These are phyloP conservation scores for Zoysia pacifica DNA, from an alignment of 176 grass and related monocot species.

Conservation along the genomic window DNA sequence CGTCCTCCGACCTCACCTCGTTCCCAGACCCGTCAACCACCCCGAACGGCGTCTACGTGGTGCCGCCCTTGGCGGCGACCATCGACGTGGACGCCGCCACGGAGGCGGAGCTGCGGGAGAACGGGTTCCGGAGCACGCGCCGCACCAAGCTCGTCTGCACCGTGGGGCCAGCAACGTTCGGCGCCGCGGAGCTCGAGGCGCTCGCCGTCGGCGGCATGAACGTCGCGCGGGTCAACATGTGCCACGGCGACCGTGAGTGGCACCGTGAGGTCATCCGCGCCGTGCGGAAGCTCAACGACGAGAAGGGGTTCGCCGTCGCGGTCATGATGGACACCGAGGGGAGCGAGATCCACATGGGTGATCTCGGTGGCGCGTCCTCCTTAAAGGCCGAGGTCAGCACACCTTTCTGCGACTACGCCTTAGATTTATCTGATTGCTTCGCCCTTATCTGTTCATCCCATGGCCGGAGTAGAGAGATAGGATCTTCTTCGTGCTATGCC, in stretches of 20 bases:
- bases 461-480: neutral
- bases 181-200: constrained; percentile 72
- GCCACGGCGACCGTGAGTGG: constrained; percentile 87
- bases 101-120: constrained; percentile 88
- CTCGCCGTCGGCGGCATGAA: constrained; percentile 96
- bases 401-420: neutral
- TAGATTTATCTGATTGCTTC: neutral
- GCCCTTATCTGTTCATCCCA: neutral
- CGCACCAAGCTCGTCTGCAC: constrained; percentile 98
- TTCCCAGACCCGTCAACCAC: constrained; percentile 37
- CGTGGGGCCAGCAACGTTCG: constrained; percentile 74
- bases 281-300: constrained; percentile 85
- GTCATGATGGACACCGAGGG: constrained; percentile 99
- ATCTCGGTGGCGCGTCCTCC: constrained; percentile 77
- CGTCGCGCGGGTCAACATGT: constrained; percentile 90
- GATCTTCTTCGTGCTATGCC: neutral
- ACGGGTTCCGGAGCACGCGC: constrained; percentile 91
- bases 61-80: constrained; percentile 6
- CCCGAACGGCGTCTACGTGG: constrained; percentile 34
- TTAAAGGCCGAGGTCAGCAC: constrained; percentile 78
- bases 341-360: constrained; percentile 97
- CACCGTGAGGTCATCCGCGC: constrained; percentile 75
- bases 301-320: constrained; percentile 87
- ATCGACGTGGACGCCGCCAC: constrained; percentile 70
- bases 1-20: constrained; percentile 38